These are phyloP conservation scores for barley (Hordeum vulgare) DNA, from an alignment of 176 grass and related monocot genomes.

Conservation along the genomic window DNA sequence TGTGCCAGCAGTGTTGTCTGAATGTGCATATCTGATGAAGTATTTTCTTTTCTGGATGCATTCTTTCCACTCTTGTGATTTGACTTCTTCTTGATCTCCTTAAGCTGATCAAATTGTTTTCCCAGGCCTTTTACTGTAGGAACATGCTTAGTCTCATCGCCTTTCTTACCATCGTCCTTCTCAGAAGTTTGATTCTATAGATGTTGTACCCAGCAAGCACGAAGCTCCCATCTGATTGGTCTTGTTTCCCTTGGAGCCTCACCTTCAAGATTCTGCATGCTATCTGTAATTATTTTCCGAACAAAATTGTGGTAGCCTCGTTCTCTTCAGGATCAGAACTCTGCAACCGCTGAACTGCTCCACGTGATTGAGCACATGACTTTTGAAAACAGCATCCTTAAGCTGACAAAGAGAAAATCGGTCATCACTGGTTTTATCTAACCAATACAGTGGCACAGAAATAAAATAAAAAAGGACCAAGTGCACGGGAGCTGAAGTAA, in stretches of 20 bases:
- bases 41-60: too few relatives aligned
- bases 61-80: too few relatives aligned
- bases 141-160: slow-evolving; percentile 53
- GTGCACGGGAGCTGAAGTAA: slow-evolving; percentile 7
- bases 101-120: too few relatives aligned
- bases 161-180: slow-evolving; percentile 66
- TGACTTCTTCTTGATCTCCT: too few relatives aligned
- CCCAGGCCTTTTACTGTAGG: slow-evolving; percentile 83
- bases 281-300: too few relatives aligned
- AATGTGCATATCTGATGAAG: too few relatives aligned
- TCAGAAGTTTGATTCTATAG: slow-evolving; percentile 73
- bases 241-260: slow-evolving; percentile 43
- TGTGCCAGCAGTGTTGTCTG: too few relatives aligned
- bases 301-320: too few relatives aligned
- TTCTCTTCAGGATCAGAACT: too few relatives aligned
- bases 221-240: slow-evolving; percentile 90
- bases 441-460: neutral
- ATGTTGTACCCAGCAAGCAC: slow-evolving; percentile 97
- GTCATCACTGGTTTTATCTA: slow-evolving; percentile 4
- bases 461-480: neutral
- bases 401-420: slow-evolving; percentile 44
- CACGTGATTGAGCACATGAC: slow-evolving; percentile 29
- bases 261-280: too few relatives aligned
- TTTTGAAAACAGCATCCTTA: slow-evolving; percentile 91
- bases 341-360: slow-evolving; percentile 42